phyloP scores from a whole-genome alignment of 2,329 filamentous ascomycete species.

The Domatiomyces globalis region DNA sequence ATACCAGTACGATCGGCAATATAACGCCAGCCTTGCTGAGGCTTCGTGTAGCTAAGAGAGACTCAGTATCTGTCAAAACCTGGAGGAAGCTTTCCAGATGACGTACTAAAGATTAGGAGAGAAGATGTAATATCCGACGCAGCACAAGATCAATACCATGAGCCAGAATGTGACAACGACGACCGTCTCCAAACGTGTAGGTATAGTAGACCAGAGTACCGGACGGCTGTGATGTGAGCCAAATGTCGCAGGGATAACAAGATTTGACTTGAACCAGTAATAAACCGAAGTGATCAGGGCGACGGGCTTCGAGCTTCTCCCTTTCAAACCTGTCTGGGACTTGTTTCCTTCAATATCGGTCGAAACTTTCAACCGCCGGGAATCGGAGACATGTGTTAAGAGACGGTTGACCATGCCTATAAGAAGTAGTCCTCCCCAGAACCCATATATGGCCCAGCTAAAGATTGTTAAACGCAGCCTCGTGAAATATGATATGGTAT shows the following conservation, averaged over 20 bases:
- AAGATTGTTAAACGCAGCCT: background rate
- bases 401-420: slow-evolving; percentile 24
- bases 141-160: slow-evolving; percentile 31
- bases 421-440: slow-evolving; percentile 26
- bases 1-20: slow-evolving; percentile 51
- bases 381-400: slow-evolving; percentile 12
- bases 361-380: slow-evolving; percentile 1
- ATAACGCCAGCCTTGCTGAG: slow-evolving; percentile 37
- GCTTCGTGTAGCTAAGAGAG: slow-evolving; percentile 6
- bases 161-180: slow-evolving; percentile 32
- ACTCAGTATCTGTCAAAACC: background rate
- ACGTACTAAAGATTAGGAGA: slow-evolving; percentile 35
- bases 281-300: slow-evolving; percentile 7
- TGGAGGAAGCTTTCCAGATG: background rate
- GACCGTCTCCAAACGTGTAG: slow-evolving; percentile 34
- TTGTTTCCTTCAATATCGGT: slow-evolving; percentile 7
- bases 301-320: background rate
- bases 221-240: slow-evolving; percentile 28
- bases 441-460: slow-evolving; percentile 24
- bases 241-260: slow-evolving; percentile 32
- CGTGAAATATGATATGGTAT: background rate
- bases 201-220: slow-evolving; percentile 33
- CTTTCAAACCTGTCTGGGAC: slow-evolving; percentile 1
- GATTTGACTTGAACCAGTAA: slow-evolving; percentile 24
- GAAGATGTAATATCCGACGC: slow-evolving; percentile 33